These are phyloP conservation scores for Fusarium temperatum DNA, from an alignment of 2,329 filamentous ascomycete genomes.

Conservation along the genomic window DNA sequence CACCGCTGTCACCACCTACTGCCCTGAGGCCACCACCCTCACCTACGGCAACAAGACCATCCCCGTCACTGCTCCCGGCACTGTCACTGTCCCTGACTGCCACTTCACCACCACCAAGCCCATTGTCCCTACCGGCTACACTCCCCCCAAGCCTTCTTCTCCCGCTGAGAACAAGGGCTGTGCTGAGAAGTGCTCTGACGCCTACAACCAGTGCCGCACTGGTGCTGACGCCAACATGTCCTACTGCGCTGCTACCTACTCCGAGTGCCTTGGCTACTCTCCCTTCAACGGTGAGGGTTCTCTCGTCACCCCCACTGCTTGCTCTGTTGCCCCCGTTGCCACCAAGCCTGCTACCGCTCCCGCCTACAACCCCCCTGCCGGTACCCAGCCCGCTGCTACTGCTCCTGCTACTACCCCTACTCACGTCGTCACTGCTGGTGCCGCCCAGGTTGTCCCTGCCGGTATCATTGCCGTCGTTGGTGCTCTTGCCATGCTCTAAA, in stretches of 20 bases:
- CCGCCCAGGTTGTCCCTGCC: conserved; percentile 33
- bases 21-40: conserved; percentile 43
- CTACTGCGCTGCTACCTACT: background rate
- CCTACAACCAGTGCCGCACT: conserved; percentile 2
- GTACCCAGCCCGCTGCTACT: background rate
- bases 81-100: conserved; percentile 20
- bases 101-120: conserved; percentile 20
- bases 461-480: conserved; percentile 40
- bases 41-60: conserved; percentile 45
- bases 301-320: conserved; percentile 30
- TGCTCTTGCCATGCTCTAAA: conserved; percentile 40
- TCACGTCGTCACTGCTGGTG: conserved; percentile 25
- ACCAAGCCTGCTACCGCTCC: conserved; percentile 2
- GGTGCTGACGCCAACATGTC: background rate
- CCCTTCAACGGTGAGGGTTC: conserved; percentile 13
- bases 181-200: conserved; percentile 10
- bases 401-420: conserved; percentile 8
- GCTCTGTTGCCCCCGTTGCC: conserved; percentile 21
- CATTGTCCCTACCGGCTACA: conserved; percentile 28
- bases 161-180: conserved; percentile 18
- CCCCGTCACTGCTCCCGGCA: conserved; percentile 26
- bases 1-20: conserved; percentile 51
- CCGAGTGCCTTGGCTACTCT: conserved; percentile 13
- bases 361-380: background rate
- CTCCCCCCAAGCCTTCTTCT: conserved; percentile 25